Percentiles rank a stretch among this genome's conserved stretches.
phyloP scores from a whole-genome alignment of 352 stramenopile species.

The Elongisporangium anandrum region DNA sequence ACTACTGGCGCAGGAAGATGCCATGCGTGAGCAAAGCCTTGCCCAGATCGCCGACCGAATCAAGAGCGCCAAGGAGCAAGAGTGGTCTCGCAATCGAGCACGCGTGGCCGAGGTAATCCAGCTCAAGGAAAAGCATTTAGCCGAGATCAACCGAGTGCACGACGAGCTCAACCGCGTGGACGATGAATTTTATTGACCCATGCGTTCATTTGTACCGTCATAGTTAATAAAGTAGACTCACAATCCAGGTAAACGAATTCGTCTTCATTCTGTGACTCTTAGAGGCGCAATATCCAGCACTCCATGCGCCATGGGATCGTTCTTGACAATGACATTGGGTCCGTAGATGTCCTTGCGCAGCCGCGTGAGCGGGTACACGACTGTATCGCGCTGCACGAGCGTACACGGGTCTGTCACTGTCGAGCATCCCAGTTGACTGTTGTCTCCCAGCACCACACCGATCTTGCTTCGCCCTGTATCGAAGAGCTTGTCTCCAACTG shows the following conservation, averaged over 20 bases:
- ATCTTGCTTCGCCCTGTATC: conserved; percentile 67
- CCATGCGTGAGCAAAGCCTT: conserved; percentile 75
- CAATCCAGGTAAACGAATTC: no score
- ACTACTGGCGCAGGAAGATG: conserved; percentile 81
- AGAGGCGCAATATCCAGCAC: conserved; percentile 52
- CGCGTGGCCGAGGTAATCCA: conserved; percentile 70
- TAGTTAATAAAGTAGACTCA: no score
- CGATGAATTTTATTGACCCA: conserved; percentile 65
- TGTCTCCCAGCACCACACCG: conserved; percentile 66
- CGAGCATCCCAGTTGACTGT: conserved; percentile 67
- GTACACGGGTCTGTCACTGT: conserved; percentile 72
- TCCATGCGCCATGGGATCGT: conserved; percentile 70
- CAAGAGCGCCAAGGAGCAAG: conserved; percentile 51
- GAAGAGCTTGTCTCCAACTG: conserved; percentile 31
- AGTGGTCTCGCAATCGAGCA: conserved; percentile 71
- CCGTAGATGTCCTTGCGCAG: conserved; percentile 68
- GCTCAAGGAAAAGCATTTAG: conserved; percentile 67
- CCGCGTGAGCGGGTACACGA: conserved; percentile 65
- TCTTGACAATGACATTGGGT: conserved; percentile 67
- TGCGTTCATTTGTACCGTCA: no score
- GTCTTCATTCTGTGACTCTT: background rate
- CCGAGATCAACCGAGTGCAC: conserved; percentile 53
- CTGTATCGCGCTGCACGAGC: conserved; percentile 45
- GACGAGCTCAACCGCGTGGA: conserved; percentile 77
- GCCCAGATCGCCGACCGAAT: conserved; percentile 65